These are phyloP conservation scores for Hyphopichia wangnamkhiaoensis DNA, from an alignment of 1,139 yeast genomes.

Conservation along the genomic window DNA sequence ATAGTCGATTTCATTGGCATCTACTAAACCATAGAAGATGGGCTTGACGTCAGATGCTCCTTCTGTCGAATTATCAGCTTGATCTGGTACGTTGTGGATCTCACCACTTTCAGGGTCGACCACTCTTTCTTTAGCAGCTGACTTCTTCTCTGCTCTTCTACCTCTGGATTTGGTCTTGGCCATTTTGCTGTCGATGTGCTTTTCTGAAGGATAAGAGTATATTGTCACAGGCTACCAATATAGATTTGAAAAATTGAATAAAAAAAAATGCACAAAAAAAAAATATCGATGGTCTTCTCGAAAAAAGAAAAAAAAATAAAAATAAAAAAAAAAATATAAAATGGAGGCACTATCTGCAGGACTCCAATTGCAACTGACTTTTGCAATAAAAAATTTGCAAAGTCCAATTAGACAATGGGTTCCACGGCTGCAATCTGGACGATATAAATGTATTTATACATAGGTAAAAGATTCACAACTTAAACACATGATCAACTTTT, in stretches of 20 bases:
- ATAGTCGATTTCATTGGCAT: constrained; percentile 80
- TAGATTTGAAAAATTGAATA: too few relatives aligned
- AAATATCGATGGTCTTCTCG: constrained; percentile 2
- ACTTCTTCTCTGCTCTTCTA: constrained; percentile 59
- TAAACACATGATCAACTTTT: too few relatives aligned
- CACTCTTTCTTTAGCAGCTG: constrained; percentile 14
- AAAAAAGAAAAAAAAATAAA: not conserved
- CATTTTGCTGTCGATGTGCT: not conserved
- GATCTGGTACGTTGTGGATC: constrained; percentile 9
- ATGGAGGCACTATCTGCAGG: too few relatives aligned
- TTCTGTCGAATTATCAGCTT: constrained; percentile 8
- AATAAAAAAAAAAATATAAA: not conserved
- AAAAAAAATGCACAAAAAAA: not conserved
- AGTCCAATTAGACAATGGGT: too few relatives aligned
- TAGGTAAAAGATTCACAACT: too few relatives aligned
- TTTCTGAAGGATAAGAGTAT: not conserved
- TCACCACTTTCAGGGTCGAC: constrained; percentile 16
- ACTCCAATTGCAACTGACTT: too few relatives aligned
- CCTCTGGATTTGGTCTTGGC: constrained; percentile 55
- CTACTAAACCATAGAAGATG: constrained; percentile 81
- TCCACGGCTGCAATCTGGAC: too few relatives aligned
- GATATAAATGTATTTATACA: too few relatives aligned
- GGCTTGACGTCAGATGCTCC: constrained; percentile 10
- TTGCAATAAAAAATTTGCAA: too few relatives aligned
- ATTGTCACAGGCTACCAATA: too few relatives aligned